Percentiles rank a stretch among this genome's conserved stretches.
Evolutionary conservation across 2,329 filamentous ascomycete species (phyloP).

Genomic region (Aspergillus sp.): DNA sequence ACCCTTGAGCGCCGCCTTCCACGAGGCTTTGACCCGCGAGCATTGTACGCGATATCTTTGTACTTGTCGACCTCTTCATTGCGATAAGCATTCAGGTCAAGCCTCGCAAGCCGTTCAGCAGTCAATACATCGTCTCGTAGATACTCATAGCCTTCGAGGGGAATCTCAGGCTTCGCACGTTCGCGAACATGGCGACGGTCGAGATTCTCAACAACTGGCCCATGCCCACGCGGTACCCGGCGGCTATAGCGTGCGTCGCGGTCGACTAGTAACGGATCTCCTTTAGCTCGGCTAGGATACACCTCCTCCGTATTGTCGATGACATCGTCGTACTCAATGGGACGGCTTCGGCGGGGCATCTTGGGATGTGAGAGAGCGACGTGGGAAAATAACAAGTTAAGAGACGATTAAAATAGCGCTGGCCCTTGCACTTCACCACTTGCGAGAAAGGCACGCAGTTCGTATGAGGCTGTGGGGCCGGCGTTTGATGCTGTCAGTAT

Average conservation of each 20-base stretch:
- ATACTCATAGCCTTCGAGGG: conserved; percentile 29
- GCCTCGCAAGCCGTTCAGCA: conserved; percentile 24
- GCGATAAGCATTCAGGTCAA: conserved; percentile 23
- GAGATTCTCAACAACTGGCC: conserved; percentile 41
- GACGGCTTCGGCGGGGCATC: conserved; percentile 34
- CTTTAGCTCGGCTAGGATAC: conserved; percentile 24
- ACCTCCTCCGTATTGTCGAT: conserved; percentile 30
- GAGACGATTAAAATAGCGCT: background rate
- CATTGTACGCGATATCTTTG: background rate
- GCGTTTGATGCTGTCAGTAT: background rate
- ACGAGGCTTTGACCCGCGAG: background rate
- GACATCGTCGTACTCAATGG: conserved; percentile 31
- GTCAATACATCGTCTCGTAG: conserved; percentile 18
- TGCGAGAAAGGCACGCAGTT: background rate
- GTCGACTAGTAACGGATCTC: conserved; percentile 26
- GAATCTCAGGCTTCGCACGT: conserved; percentile 32
- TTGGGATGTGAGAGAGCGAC: background rate
- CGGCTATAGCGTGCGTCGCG: conserved; percentile 28
- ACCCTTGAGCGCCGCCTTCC: conserved; percentile 8
- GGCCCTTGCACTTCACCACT: background rate
- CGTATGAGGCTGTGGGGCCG: conserved; percentile 1
- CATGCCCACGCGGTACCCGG: conserved; percentile 19
- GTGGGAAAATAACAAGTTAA: background rate
- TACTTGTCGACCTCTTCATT: conserved; percentile 1
- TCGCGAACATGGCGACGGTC: conserved; percentile 43